Evolutionary conservation across 1,284 basidiomycete genomes (phyloP), one percentile per base, ranked within the genome.

Genomic region (Pseudozyma sp.): DNA sequence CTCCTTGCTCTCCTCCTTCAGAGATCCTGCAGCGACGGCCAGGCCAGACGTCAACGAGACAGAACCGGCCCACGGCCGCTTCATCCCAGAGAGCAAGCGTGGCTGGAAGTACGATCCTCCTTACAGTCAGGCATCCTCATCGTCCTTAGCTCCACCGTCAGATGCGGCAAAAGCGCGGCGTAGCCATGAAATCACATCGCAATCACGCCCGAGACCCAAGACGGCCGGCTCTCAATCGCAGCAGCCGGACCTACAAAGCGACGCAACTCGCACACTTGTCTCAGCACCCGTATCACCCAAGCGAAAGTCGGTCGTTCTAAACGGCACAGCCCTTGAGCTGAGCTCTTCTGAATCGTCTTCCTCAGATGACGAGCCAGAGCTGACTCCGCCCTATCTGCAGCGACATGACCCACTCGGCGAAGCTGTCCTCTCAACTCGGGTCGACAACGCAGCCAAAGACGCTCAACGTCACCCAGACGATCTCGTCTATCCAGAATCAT

Each of bases 1-100:
- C 47, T 59, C 55, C 6, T 35, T 63, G 33, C 56, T 69, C 13
- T 47, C 55, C 33, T 42, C 56, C 0, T 31, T 37, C 44, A 68
- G 44, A 17, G 66, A 68, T 16, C 35, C 40, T 6, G 9, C 40
- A 2, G 3, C 40, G 1, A 7, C 51, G 9, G 37, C 51, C n/a
- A 44, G 46, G 30, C 49, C 35, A 14, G 47, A 47, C 4, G 5
- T 50, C 9, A 47, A 54, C 11, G 60, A 64, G 17, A 13, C 57
- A 5, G 47, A 53, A 19, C 54, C 44, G 8, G 64, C 66, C 0
- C 53, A 73, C 43, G 54, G 61, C 4, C 24, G 65, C 4, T 73
- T 68, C 50, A 65, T 73, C 8, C 70, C 70, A 0, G 70, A 73
- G 45, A 65, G 57, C 48, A 65, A 73, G 48, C 61, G 70, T 14